Evolutionary conservation across 305 asterid species (phyloP), one percentile per base, ranked within the genome.

Genomic region (Fraxinus latifolia): DNA sequence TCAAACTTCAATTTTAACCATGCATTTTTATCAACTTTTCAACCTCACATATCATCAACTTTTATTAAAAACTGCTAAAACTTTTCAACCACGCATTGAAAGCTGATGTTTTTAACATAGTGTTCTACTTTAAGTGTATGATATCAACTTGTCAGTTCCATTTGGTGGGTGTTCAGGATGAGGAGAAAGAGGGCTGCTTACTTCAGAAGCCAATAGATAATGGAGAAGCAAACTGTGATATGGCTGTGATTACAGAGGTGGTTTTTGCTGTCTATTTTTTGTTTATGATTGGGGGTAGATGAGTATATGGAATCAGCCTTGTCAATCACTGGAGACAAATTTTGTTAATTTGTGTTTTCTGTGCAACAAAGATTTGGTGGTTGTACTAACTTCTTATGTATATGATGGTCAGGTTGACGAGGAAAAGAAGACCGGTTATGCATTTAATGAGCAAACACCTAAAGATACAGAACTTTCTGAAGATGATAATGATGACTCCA

Each of bases 381-480:
- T 27, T 78, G 71, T 75, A 75, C 47, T 79, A 74, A 65, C 80
- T 42, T 77, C 71, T 55, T 55, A 23, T 23, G 14, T 44, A 34
- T 80, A 39, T 83, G 74, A 80, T 67, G 50, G 74, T 77, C 89
- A 93, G 97, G 91, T 84, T 89, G 87, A 83, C 37, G 85, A 83
- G 88, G 79, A 77, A 14, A 77, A 73, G 44, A 74, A 76, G 67
- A 36, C 88, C 8, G 75, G 50, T 74, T 27, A 72, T 34, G 12
- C 25, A 9, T 80, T 37, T 82, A 50, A 71, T 55, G 82, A 74
- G 76, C 87, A 80, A 55, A 76, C 79, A n/a, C 68, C 68, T 39
- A 19, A 82, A 27, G 79, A 37, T 39, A 17, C 34, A 23, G 83
- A 77, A 75, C 67, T 17, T 80, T 32, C 68, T 58, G 82, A 82